Percentiles rank a stretch among this genome's conserved stretches.
These are phyloP conservation scores for Curvularia eragrostidis DNA, from an alignment of 2,329 filamentous ascomycete genomes.

Conservation along the genomic window DNA sequence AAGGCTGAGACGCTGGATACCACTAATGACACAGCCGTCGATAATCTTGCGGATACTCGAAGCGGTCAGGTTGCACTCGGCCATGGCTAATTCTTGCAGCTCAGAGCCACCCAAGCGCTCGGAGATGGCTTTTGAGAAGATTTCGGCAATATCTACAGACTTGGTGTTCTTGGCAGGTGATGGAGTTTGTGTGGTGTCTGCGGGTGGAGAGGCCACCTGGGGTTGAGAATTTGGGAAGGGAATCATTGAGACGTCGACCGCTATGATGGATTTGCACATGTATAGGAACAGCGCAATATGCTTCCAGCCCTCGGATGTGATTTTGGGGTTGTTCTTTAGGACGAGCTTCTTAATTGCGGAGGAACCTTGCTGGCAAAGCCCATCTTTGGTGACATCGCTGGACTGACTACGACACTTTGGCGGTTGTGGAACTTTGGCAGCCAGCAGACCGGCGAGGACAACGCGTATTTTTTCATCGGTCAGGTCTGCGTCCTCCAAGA, in stretches of 20 bases:
- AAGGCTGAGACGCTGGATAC: constrained; percentile 78
- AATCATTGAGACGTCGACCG: constrained; percentile 84
- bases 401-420: constrained; percentile 50
- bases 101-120: constrained; percentile 77
- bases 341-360: constrained; percentile 87
- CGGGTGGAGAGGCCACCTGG: constrained; percentile 24
- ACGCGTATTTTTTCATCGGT: constrained; percentile 87
- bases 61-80: constrained; percentile 75
- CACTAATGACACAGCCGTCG: constrained; percentile 81
- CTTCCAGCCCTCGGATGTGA: constrained; percentile 87
- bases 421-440: constrained; percentile 72
- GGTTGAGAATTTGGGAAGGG: constrained; percentile 60
- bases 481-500: constrained; percentile 86
- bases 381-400: constrained; percentile 24
- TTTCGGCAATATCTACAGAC: constrained; percentile 63
- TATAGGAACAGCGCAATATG: constrained; percentile 89
- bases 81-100: constrained; percentile 83
- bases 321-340: constrained; percentile 85
- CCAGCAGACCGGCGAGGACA: constrained; percentile 82
- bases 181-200: constrained; percentile 18
- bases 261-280: constrained; percentile 85
- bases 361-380: constrained; percentile 48
- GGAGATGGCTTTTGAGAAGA: constrained; percentile 77
- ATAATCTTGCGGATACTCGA: constrained; percentile 76
- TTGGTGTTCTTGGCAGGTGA: constrained; percentile 19